Evolutionary conservation across 805 yeast genomes (phyloP), one percentile per base, ranked within the genome.

Genomic region (Zygosaccharomyces bisporus): DNA sequence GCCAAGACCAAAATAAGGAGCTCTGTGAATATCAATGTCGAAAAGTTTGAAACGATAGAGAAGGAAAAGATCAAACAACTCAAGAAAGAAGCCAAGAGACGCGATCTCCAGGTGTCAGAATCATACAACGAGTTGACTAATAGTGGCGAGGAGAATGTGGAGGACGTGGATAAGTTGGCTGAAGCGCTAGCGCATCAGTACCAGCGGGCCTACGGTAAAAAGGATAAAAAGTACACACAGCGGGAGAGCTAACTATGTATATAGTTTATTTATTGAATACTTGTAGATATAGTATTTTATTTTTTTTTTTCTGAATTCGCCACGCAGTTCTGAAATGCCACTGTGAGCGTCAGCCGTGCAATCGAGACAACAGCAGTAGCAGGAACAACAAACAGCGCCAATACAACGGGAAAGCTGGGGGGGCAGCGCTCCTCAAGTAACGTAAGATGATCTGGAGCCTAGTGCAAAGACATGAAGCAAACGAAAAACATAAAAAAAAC

Each of bases 1-100:
- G 81, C 81, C 2, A 84, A 83, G 60, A 70, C 78, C 2, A 73
- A 71, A 21, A 54, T 67, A 2, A 60, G 60, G 37, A 68, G 59
- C 14, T 52, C 53, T 37, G 58, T 57, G 6, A 51, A 50, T 18
- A 40, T 60, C 16, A 57, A 60, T 34, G 56, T 59, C 2, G 49
- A 38, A 2, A 57, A 58, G 34, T 54, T 63, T 14, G 59, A 62
- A 41, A 39, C 45, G 20, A 34, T 57, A 14, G 59, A 61, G 29
- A 56, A 57, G 43, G 50, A 54, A 16, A 50, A 53, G 39, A 47
- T 57, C 3, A 57, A 52, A 27, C 48, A 46, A 21, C 20, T 49
- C 32, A 61, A 46, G 45, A 49, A 39, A 30, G 50, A 52, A 20
- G 33, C 36, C 10, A 56, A 54, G 44, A 39, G 34, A 31, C 46